Evolutionary conservation across 805 yeast genomes (phyloP).

Genomic region (Candida saitoana): DNA sequence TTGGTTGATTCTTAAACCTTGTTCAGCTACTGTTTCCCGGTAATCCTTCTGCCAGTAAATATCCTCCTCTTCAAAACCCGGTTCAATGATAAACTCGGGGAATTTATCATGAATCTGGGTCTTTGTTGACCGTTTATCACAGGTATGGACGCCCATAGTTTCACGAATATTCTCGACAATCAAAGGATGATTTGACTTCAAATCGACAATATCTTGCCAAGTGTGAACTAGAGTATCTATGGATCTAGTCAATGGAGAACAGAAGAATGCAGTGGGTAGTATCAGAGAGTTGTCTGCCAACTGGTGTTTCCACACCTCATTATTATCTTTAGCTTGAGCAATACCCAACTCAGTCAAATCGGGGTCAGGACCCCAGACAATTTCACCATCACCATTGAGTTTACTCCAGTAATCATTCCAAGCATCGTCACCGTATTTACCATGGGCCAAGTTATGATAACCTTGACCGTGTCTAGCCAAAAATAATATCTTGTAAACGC

Average conservation of each 20-base stretch:
- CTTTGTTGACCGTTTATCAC: constrained; percentile 43
- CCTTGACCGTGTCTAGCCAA: constrained; percentile 56
- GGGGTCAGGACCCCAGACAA: constrained; percentile 52
- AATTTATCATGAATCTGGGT: constrained; percentile 38
- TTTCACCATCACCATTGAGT: constrained; percentile 42
- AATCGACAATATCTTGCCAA: constrained; percentile 35
- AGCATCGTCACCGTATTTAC: constrained; percentile 40
- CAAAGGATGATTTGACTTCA: constrained; percentile 26
- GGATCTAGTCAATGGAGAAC: constrained; percentile 52
- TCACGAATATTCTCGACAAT: constrained; percentile 48
- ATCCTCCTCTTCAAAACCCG: constrained; percentile 46
- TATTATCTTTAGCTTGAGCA: constrained; percentile 43
- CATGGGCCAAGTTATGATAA: constrained; percentile 46
- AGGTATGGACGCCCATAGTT: constrained; percentile 47
- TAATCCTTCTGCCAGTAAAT: constrained; percentile 34
- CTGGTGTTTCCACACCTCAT: constrained; percentile 31
- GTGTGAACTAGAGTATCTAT: constrained; percentile 46
- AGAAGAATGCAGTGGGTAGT: constrained; percentile 41
- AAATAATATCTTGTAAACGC: constrained; percentile 40
- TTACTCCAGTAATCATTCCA: constrained; percentile 48
- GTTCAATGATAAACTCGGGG: constrained; percentile 41
- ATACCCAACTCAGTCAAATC: constrained; percentile 45
- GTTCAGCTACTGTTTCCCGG: constrained; percentile 40
- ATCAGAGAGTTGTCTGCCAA: constrained; percentile 15
- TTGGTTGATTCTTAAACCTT: constrained; percentile 31